Conservation (phyloP, 768 basidiomycete genomes). For the Suillus occidentalis region DNA sequence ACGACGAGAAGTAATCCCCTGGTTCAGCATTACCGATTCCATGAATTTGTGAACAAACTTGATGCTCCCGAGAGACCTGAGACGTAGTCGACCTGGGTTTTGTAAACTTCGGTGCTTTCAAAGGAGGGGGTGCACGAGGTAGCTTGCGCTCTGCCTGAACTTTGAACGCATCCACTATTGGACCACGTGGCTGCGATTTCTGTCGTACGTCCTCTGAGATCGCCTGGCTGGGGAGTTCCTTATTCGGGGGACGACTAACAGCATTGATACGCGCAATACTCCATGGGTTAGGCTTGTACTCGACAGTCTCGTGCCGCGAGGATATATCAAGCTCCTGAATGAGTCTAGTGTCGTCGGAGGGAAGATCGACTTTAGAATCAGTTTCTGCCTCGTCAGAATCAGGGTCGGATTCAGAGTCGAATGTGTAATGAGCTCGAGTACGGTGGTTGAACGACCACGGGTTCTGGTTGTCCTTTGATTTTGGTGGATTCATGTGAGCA, state of each 20-base stretch:
- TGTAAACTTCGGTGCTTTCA: constrained; percentile 2
- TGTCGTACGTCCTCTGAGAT: constrained; percentile 1
- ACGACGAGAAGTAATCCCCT: neutral
- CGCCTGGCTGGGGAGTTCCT: neutral
- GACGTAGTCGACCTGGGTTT: constrained; percentile 4
- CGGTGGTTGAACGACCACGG: constrained; percentile 33
- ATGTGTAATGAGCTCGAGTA: constrained; percentile 1
- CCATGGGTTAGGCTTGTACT: constrained; percentile 77
- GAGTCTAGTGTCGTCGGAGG: constrained; percentile 27
- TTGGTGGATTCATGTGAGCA: neutral
- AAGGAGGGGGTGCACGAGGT: neutral
- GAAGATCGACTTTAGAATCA: neutral
- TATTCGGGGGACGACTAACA: constrained; percentile 41
- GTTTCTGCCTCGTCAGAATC: constrained; percentile 24
- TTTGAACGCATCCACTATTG: constrained; percentile 49
- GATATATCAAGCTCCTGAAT: constrained; percentile 61
- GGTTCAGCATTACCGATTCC: neutral
- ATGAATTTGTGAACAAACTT: constrained; percentile 19
- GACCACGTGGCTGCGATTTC: constrained; percentile 21
- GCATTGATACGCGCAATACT: constrained; percentile 81
- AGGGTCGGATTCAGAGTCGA: constrained; percentile 21
- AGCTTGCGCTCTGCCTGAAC: constrained; percentile 33
- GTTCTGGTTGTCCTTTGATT: neutral
- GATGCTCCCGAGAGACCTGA: constrained; percentile 22
- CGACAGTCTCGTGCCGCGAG: constrained; percentile 55